Evolutionary conservation across 1,139 yeast genomes (phyloP).

Genomic region (Lodderomyces metapsilosis): DNA sequence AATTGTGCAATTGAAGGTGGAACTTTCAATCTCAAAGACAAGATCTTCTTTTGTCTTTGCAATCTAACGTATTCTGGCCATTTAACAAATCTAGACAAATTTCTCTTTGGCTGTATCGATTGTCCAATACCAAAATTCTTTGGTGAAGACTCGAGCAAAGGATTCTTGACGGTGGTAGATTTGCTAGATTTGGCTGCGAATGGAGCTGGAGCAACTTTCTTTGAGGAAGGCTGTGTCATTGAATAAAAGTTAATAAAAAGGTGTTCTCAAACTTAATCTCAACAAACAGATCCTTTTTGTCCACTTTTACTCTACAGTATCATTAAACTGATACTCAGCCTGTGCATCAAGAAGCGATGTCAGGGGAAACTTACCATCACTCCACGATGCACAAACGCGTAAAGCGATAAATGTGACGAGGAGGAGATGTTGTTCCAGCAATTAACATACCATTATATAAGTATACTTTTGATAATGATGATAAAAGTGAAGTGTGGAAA

Average conservation of each 20-base stretch:
- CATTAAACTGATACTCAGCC: constrained; percentile 40
- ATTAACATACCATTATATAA: constrained; percentile 35
- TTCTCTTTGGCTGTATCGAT: constrained; percentile 90
- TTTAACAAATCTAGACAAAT: constrained; percentile 93
- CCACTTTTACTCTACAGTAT: constrained; percentile 37
- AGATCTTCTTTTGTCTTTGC: constrained; percentile 91
- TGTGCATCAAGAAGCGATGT: constrained; percentile 42
- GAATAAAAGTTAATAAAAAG: constrained; percentile 40
- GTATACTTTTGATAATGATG: constrained; percentile 6
- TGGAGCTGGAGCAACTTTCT: constrained; percentile 54
- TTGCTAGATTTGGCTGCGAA: constrained; percentile 41
- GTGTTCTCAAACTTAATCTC: constrained; percentile 28
- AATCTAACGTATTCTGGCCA: constrained; percentile 98
- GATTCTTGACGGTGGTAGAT: constrained; percentile 31
- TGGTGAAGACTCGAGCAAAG: constrained; percentile 71
- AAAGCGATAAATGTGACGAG: constrained; percentile 16
- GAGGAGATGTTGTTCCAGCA: constrained; percentile 29
- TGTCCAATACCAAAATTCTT: constrained; percentile 97
- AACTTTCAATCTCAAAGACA: constrained; percentile 93
- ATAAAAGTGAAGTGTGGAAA: not conserved
- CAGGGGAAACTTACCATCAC: constrained; percentile 28
- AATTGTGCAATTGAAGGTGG: constrained; percentile 98
- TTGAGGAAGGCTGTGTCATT: constrained; percentile 64
- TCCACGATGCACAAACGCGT: constrained; percentile 34
- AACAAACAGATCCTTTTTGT: constrained; percentile 24